phyloP scores from a whole-genome alignment of 306 rosid species.

The Urtica urens region DNA sequence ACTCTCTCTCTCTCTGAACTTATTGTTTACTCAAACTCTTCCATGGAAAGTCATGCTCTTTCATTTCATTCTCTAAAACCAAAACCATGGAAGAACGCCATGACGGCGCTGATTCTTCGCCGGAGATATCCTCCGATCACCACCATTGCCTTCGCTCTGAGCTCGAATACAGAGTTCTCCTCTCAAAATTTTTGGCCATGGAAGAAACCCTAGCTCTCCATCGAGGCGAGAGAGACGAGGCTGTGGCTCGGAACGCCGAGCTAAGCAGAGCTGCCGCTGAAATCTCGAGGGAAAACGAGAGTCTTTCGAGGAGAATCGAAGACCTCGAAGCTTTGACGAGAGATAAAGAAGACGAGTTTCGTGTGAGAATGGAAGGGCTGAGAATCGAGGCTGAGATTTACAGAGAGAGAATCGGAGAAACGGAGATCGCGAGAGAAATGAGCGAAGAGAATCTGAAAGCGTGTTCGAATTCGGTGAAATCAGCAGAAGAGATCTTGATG shows the following conservation, averaged over 20 bases:
- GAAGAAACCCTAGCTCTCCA: constrained; percentile 10
- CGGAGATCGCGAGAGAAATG: constrained; percentile 30
- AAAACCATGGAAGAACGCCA: constrained; percentile 27
- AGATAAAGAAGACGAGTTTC: constrained; percentile 24
- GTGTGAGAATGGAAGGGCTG: constrained; percentile 17
- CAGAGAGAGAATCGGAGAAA: constrained; percentile 25
- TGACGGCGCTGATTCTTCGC: constrained; percentile 9
- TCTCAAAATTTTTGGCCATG: constrained; percentile 3
- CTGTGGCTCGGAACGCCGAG: constrained; percentile 12
- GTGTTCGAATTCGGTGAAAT: constrained; percentile 27
- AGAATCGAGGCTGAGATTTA: constrained; percentile 21
- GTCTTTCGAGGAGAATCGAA: constrained; percentile 16
- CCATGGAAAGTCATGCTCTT: constrained; percentile 16
- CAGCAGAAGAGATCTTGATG: constrained; percentile 22
- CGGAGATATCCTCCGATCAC: constrained; percentile 1
- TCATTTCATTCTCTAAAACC: constrained; percentile 9
- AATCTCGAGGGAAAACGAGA: constrained; percentile 23
- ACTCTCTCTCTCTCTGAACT: not conserved
- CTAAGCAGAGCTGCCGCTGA: constrained; percentile 12
- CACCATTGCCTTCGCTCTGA: constrained; percentile 17
- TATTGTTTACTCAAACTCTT: constrained; percentile 1
- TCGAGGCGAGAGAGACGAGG: constrained; percentile 18
- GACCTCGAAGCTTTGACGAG: constrained; percentile 22
- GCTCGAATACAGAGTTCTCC: constrained; percentile 23
- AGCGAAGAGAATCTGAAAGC: constrained; percentile 22